A percentile compares a stretch with the other conserved stretches of the same genome.
Evolutionary conservation across 495 filamentous ascomycete genomes (phyloP).

Genomic region (Penicillium fimorum): DNA sequence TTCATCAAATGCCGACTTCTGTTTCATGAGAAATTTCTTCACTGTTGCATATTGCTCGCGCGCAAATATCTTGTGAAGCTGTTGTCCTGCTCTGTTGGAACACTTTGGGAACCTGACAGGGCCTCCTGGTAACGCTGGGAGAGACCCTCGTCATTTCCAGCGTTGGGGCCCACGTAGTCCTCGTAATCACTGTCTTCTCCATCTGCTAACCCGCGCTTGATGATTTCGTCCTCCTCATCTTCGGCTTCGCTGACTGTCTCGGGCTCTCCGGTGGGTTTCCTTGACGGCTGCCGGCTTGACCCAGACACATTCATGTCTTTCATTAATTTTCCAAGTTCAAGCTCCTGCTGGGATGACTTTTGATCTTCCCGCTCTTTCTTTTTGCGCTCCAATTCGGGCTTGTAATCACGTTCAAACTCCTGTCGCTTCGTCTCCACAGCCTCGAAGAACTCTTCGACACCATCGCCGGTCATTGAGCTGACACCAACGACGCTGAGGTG

Average conservation of each 20-base stretch:
- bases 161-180: slow-evolving; percentile 31
- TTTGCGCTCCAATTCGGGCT: slow-evolving; percentile 82
- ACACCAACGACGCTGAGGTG: slow-evolving; percentile 91
- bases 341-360: slow-evolving; percentile 66
- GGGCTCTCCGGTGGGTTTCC: slow-evolving; percentile 28
- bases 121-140: slow-evolving; percentile 47
- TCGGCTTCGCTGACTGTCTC: slow-evolving; percentile 55
- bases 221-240: slow-evolving; percentile 42
- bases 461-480: slow-evolving; percentile 87
- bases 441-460: slow-evolving; percentile 88
- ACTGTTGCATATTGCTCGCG: slow-evolving; percentile 36
- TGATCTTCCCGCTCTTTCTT: slow-evolving; percentile 70
- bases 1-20: not conserved
- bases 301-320: slow-evolving; percentile 80
- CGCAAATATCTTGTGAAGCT: slow-evolving; percentile 52
- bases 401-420: slow-evolving; percentile 90
- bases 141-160: slow-evolving; percentile 41
- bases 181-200: slow-evolving; percentile 37
- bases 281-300: slow-evolving; percentile 31
- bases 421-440: slow-evolving; percentile 81
- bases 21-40: slow-evolving; percentile 10
- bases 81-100: slow-evolving; percentile 40
- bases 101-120: slow-evolving; percentile 31
- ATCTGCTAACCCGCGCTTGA: slow-evolving; percentile 32
- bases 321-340: slow-evolving; percentile 90